Evolutionary conservation across 2,329 filamentous ascomycete species (phyloP).

Genomic region (Colletotrichum karsti): DNA sequence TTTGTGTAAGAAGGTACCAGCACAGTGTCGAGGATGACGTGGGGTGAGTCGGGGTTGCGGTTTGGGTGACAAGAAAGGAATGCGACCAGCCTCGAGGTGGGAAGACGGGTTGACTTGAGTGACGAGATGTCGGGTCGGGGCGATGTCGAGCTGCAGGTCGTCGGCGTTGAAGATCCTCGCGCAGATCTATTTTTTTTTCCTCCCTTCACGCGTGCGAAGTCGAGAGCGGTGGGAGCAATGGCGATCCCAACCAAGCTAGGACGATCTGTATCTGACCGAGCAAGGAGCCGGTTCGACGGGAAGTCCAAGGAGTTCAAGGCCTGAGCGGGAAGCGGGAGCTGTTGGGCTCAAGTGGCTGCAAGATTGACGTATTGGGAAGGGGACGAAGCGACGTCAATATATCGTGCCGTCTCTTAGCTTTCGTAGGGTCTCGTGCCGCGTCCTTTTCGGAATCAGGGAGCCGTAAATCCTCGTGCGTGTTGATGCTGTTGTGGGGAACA

Average conservation of each 20-base stretch:
- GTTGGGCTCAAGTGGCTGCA: neutral
- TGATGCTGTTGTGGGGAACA: constrained; percentile 5
- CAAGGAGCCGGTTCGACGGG: constrained; percentile 16
- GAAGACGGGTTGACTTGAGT: neutral
- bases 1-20: constrained; percentile 21
- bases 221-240: constrained; percentile 3
- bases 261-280: constrained; percentile 24
- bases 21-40: constrained; percentile 26
- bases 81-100: constrained; percentile 2
- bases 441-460: constrained; percentile 24
- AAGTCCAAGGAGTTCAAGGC: neutral
- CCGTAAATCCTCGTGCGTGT: constrained; percentile 2
- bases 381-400: constrained; percentile 26
- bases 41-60: neutral
- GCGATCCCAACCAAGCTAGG: constrained; percentile 25
- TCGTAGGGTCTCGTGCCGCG: constrained; percentile 25
- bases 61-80: neutral
- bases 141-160: neutral
- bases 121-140: neutral
- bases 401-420: constrained; percentile 20
- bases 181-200: neutral
- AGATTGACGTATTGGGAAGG: constrained; percentile 13
- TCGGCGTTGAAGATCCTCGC: neutral
- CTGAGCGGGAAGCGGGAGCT: neutral
- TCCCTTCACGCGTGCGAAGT: neutral